phyloP scores from a whole-genome alignment of 768 basidiomycete genomes.

The Guyanaporus albipodus region DNA sequence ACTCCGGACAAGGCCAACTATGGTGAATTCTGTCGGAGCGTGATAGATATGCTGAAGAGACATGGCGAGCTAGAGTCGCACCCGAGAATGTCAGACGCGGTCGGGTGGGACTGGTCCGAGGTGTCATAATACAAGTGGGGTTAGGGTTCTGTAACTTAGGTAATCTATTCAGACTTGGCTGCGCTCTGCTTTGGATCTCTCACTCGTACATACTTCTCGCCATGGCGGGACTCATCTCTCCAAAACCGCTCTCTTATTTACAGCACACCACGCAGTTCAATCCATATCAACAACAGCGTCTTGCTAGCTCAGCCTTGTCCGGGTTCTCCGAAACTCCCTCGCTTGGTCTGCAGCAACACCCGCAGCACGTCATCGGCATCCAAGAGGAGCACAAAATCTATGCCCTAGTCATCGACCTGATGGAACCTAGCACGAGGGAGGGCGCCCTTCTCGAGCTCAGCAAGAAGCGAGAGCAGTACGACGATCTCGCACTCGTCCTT shows the following conservation, averaged over 20 bases:
- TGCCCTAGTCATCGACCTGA: slow-evolving; percentile 79
- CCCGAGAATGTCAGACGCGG: slow-evolving; percentile 30
- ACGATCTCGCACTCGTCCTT: slow-evolving; percentile 93
- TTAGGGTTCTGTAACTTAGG: slow-evolving; percentile 29
- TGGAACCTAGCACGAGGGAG: slow-evolving; percentile 82
- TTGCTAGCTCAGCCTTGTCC: slow-evolving; percentile 25
- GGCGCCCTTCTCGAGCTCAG: slow-evolving; percentile 90
- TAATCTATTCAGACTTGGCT: slow-evolving; percentile 13
- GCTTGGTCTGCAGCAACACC: slow-evolving; percentile 47
- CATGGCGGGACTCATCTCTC: slow-evolving; percentile 63
- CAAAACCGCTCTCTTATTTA: slow-evolving; percentile 59
- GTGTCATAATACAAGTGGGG: slow-evolving; percentile 13
- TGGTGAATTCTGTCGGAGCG: slow-evolving; percentile 32
- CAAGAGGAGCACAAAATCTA: slow-evolving; percentile 86
- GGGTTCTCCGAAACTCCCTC: slow-evolving; percentile 65
- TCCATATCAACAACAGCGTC: slow-evolving; percentile 50
- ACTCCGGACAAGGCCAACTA: slow-evolving; percentile 29
- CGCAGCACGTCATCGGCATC: slow-evolving; percentile 49
- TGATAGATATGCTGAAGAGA: slow-evolving; percentile 27
- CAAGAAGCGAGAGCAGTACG: slow-evolving; percentile 99
- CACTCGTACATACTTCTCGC: slow-evolving; percentile 8
- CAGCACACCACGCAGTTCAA: slow-evolving; percentile 60
- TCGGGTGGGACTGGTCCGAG: slow-evolving; percentile 32
- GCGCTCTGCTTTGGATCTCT: slow-evolving; percentile 7
- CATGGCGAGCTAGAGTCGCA: slow-evolving; percentile 33